Evolutionary conservation across 192 early-diverging fungal species (phyloP), one percentile per base, ranked within the genome.

Genomic region (Mortierella hygrophila): DNA sequence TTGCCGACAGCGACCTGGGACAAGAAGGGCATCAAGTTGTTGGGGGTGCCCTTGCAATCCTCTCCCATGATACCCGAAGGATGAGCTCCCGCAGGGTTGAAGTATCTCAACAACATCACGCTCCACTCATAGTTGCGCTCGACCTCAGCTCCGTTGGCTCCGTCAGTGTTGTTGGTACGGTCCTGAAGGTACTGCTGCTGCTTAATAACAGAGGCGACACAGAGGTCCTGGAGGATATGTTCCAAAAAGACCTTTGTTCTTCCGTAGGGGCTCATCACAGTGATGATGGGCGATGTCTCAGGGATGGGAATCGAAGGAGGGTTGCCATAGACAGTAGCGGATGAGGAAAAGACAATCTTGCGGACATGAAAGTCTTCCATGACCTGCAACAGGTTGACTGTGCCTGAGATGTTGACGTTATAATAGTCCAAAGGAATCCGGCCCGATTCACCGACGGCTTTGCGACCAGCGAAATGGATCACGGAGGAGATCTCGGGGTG

Each of bases 181-280:
- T 76, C 78, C 68, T 86, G 77, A 13, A 77, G 70, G 38, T 86
- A 77, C 2, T 81, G 71, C 55, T 68, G 76, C 72, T 86, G 84
- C 70, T 80, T 86, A 18, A 75, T 32, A 5, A 41, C 54, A 15
- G 84, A 81, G 6, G 94, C 92, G 3, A 76, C 79, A 82, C 90
- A 94, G 80, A 95, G 92, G 74, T 97, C 97, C 46, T 89, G 89
- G 76, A 99, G 90, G 41, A 97, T 93, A 85, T 92, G 92, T 84
- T 99, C 98, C 73, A 96, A 94, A 85, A 93, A 96, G n/a, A 98
- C 90, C 77, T 99, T 99, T n/a, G 98, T 98, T 71, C 96, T 93
- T 41, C 98, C 98, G 79, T 99, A 99, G 26, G 97, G 96, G 88
- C 97, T 98, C 79, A 91, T 94, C 41, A 97, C 94, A 6, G 97